These are phyloP conservation scores for Gynochthodes officinalis DNA, from an alignment of 257 asterid genomes.

Conservation along the genomic window DNA sequence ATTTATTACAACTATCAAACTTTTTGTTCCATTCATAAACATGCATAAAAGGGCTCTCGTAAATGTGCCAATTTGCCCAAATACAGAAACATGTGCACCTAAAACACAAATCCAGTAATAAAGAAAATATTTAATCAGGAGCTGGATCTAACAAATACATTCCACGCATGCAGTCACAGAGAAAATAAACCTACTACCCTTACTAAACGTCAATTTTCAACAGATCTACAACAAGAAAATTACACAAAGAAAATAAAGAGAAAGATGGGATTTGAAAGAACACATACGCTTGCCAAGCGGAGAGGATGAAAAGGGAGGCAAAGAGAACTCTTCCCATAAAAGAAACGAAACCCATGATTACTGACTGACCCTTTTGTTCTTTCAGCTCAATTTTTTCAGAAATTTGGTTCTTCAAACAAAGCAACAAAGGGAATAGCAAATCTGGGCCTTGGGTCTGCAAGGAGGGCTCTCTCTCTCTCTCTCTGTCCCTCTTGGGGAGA, in stretches of 20 bases:
- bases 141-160: slow-evolving; percentile 18
- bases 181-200: not conserved
- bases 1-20: not conserved
- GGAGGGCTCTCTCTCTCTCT: too few relatives aligned
- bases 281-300: slow-evolving; percentile 91
- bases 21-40: not conserved
- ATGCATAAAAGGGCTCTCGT: not conserved
- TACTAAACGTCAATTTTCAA: not conserved
- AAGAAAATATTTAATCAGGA: not conserved
- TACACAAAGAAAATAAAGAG: not conserved
- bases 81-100: not conserved
- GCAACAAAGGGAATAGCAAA: not conserved
- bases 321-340: slow-evolving; percentile 82
- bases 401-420: not conserved
- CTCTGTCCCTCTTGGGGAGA: not conserved
- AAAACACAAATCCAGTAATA: not conserved
- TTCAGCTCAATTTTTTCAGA: not conserved
- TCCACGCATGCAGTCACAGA: not conserved
- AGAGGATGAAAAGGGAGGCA: slow-evolving; percentile 88
- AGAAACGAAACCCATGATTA: slow-evolving; percentile 77
- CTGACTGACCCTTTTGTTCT: slow-evolving; percentile 2
- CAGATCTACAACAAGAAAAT: slow-evolving; percentile 37
- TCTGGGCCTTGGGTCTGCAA: not conserved
- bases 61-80: not conserved
- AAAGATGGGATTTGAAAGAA: not conserved